Conservation (phyloP, 139 green algal genomes). For the Pleodorina starrii region DNA sequence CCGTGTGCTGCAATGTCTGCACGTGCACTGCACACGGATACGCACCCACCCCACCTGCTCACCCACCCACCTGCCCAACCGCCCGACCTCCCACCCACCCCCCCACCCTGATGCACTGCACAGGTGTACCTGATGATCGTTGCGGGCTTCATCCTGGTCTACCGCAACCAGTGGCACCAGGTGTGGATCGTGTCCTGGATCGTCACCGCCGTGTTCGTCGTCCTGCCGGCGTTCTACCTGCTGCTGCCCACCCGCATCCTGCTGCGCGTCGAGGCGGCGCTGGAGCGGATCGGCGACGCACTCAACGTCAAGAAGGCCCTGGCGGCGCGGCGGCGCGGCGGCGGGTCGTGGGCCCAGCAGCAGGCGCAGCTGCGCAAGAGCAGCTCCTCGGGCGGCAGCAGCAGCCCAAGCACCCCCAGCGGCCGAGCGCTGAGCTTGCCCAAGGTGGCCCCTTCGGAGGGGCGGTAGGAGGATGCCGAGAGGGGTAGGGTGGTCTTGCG, state of each 20-base stretch:
- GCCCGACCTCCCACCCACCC: too few species aligned
- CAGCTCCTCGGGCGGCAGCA: slow-evolving; percentile 1
- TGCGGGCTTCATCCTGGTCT: slow-evolving; percentile 40
- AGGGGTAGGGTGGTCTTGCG: too few species aligned
- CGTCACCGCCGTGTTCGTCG: neutral
- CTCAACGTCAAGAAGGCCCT: neutral
- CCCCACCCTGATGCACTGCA: too few species aligned
- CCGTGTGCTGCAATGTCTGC: too few species aligned
- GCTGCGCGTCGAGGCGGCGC: neutral
- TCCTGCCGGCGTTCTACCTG: slow-evolving; percentile 23
- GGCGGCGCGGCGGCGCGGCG: neutral
- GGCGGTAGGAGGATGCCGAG: too few species aligned
- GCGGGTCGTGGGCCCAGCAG: neutral
- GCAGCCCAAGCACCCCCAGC: neutral
- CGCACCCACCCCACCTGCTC: too few species aligned
- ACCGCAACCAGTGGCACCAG: slow-evolving; percentile 5
- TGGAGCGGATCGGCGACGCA: neutral
- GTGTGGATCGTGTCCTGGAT: slow-evolving; percentile 31
- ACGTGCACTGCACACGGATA: too few species aligned
- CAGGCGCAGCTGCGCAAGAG: neutral
- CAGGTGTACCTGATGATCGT: slow-evolving; percentile 35
- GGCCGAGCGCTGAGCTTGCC: neutral
- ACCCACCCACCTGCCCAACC: too few species aligned
- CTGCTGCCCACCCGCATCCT: neutral
- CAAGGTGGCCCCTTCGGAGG: neutral